Evolutionary conservation across 148 eudicot genomes (phyloP), one percentile per base, ranked within the genome.

Genomic region (Nepenthes gracilis): DNA sequence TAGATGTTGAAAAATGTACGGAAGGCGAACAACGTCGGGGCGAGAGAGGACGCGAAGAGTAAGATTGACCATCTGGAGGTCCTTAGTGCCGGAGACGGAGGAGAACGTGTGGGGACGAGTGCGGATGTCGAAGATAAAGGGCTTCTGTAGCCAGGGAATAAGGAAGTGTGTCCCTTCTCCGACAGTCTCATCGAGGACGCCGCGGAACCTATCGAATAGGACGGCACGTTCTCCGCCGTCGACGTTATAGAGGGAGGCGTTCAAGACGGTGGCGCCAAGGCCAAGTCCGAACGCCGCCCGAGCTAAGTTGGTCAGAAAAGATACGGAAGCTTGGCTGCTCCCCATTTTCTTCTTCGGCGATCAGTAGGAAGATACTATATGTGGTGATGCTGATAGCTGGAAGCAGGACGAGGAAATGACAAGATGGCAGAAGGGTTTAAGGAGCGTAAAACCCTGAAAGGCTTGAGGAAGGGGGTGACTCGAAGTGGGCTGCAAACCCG

Each of bases 151-250:
- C 86, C 85, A 85, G 4, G 97, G 97, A 38, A 92, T 58, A 2
- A 85, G 76, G 64, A 92, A 88, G 36, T 92, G 97, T 1, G 97
- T 92, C 0, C 97, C 97, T 71, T 92, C 97, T 7, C 90, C 94
- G 54, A 82, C 81, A 1, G 90, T 82, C 1, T 70, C 69, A 5
- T 75, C 77, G 50, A 80, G 68, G 2, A 92, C 94, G 0, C 98
- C 96, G 1, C 88, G 80, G 75, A 92, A 77, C 4, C 98, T 81
- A 62, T 92, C 98, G 71, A 92, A 88, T 34, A 92, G 77, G 40
- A 92, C 96, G 11, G 98, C 98, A n/a, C 88, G 83, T 55, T 92
- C 77, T 48, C 98, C 98, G 9, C 96, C 98, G 74, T 92, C 96
- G 58, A 88, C 96, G 69, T 83, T 92, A 94, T 73, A 92, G 75